These are phyloP conservation scores for Ogataea trehalophila DNA, from an alignment of 805 yeast species.

Conservation along the genomic window DNA sequence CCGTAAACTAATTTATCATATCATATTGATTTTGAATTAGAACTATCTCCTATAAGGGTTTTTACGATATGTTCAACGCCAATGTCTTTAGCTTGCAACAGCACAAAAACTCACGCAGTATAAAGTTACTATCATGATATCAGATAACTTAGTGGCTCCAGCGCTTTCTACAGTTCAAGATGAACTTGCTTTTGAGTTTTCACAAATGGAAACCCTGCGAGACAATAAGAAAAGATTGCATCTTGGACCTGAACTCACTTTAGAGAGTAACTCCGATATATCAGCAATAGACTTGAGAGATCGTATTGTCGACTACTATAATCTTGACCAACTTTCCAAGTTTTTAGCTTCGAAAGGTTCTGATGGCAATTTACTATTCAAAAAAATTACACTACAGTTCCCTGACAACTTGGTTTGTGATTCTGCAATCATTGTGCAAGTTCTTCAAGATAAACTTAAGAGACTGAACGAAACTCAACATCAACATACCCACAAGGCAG, in stretches of 20 bases:
- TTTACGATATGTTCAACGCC: background rate
- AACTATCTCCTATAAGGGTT: no score
- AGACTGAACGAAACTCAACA: constrained; percentile 4
- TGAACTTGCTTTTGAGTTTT: constrained; percentile 48
- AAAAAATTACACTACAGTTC: constrained; percentile 75
- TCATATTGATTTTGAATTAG: no score
- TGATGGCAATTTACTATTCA: constrained; percentile 30
- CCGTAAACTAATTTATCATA: no score
- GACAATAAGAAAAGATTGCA: constrained; percentile 13
- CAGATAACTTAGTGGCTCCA: constrained; percentile 47
- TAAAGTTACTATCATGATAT: constrained; percentile 2
- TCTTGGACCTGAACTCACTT: constrained; percentile 27
- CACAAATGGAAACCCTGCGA: constrained; percentile 31
- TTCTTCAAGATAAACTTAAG: constrained; percentile 39
- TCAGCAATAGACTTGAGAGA: constrained; percentile 26
- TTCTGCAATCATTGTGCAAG: constrained; percentile 63
- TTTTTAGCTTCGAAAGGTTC: constrained; percentile 26
- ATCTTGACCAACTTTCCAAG: constrained; percentile 30
- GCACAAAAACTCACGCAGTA: background rate
- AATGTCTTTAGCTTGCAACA: background rate
- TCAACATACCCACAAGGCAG: constrained; percentile 5
- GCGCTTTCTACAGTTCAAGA: constrained; percentile 72
- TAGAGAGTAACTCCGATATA: constrained; percentile 14
- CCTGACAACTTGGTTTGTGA: constrained; percentile 81
- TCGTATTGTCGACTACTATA: constrained; percentile 48